Conservation (phyloP, 2,329 filamentous ascomycete species). For the Purpureocillium lavendulum region DNA sequence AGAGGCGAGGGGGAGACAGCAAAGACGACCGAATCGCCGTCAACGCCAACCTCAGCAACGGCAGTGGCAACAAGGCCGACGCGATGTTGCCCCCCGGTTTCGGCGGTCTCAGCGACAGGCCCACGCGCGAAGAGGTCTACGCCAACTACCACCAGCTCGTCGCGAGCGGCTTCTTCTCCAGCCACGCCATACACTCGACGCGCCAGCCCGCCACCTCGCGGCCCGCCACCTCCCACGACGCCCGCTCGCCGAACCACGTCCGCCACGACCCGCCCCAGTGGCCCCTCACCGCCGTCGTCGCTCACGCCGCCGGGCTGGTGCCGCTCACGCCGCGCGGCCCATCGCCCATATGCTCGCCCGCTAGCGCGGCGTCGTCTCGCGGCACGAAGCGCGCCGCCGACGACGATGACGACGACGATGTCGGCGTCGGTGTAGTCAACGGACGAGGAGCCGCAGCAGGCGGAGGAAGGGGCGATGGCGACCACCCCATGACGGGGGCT, state of each 20-base stretch:
- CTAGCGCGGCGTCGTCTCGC: slow-evolving; percentile 26
- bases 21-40: no score
- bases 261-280: slow-evolving; percentile 14
- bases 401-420: slow-evolving; percentile 18
- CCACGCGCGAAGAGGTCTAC: slow-evolving; percentile 40
- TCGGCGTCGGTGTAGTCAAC: slow-evolving; percentile 13
- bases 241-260: no score
- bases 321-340: slow-evolving; percentile 10
- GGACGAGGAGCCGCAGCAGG: no score
- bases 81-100: background rate
- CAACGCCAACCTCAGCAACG: no score
- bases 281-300: slow-evolving; percentile 13
- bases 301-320: background rate
- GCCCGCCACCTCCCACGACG: slow-evolving; percentile 8
- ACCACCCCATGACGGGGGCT: no score
- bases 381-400: slow-evolving; percentile 42
- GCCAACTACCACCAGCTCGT: slow-evolving; percentile 49
- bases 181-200: slow-evolving; percentile 49
- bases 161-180: slow-evolving; percentile 48
- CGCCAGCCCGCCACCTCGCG: slow-evolving; percentile 30
- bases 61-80: no score
- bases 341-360: slow-evolving; percentile 21
- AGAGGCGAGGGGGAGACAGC: slow-evolving; percentile 10
- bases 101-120: slow-evolving; percentile 14
- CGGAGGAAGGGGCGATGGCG: no score